A percentile compares a stretch with the other conserved stretches of the same genome.
Evolutionary conservation across 2,329 filamentous ascomycete species (phyloP).

Genomic region (Xylaria multiplex): DNA sequence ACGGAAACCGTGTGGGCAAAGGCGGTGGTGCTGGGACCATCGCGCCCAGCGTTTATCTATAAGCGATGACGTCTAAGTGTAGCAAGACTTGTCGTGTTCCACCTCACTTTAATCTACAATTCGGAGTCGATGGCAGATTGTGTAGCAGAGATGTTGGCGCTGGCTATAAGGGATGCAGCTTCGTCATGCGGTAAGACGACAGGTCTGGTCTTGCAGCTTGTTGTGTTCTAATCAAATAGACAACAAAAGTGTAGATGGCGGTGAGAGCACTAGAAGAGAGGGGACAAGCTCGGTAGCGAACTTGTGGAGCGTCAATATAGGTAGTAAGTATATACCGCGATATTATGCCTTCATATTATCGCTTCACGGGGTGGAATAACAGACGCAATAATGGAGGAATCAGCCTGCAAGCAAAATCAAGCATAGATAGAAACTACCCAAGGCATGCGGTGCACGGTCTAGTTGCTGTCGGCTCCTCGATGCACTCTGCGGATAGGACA

Average conservation of each 20-base stretch:
- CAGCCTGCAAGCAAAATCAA: slow-evolving; percentile 5
- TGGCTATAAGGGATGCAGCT: slow-evolving; percentile 21
- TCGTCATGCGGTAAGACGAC: slow-evolving; percentile 20
- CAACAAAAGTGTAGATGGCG: slow-evolving; percentile 12
- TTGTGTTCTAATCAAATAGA: slow-evolving; percentile 32
- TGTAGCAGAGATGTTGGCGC: slow-evolving; percentile 5
- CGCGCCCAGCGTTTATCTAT: slow-evolving; percentile 37
- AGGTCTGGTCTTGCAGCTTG: slow-evolving; percentile 24
- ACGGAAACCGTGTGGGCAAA: slow-evolving; percentile 83
- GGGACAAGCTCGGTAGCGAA: slow-evolving; percentile 15
- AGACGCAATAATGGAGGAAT: slow-evolving; percentile 9
- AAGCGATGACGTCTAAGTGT: slow-evolving; percentile 24
- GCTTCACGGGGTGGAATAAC: slow-evolving; percentile 21
- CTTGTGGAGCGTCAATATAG: slow-evolving; percentile 26
- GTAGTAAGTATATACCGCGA: slow-evolving; percentile 8
- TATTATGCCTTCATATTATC: slow-evolving; percentile 18
- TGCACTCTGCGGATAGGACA: slow-evolving; percentile 21
- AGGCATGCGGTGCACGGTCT: slow-evolving; percentile 1
- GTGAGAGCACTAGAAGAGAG: slow-evolving; percentile 6
- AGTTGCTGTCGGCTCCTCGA: slow-evolving; percentile 22
- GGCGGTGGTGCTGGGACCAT: slow-evolving; percentile 67
- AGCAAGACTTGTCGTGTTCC: background rate
- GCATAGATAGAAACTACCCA: slow-evolving; percentile 1
- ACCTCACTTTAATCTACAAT: slow-evolving; percentile 3
- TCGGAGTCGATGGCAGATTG: slow-evolving; percentile 10